phyloP scores from a whole-genome alignment of 129 eudicot species.

The Chrysanthemum lavandulifolium region DNA sequence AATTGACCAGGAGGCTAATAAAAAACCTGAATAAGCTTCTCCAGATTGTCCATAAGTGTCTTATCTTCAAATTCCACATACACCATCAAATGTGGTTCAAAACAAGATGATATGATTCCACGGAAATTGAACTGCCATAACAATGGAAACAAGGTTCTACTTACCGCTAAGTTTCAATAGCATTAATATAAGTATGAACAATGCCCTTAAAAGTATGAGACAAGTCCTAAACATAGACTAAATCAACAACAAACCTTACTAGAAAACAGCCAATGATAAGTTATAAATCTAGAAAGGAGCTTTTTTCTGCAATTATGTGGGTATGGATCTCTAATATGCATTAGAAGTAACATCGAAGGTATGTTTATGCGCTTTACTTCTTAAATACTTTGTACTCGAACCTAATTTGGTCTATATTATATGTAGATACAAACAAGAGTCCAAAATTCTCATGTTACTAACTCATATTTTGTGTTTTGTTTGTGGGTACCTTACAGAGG shows the following conservation, averaged over 20 bases:
- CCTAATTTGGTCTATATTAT: no score
- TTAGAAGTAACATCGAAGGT: no score
- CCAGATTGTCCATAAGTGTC: constrained; percentile 94
- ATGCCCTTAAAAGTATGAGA: background rate
- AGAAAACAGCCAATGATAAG: background rate
- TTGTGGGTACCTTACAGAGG: no score
- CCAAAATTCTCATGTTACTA: no score
- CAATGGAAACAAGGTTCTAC: background rate
- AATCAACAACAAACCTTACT: background rate
- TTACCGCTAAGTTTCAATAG: constrained; percentile 8
- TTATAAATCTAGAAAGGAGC: constrained; percentile 13
- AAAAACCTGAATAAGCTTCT: constrained; percentile 96
- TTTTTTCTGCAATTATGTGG: background rate
- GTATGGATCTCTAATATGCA: no score
- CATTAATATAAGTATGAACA: background rate
- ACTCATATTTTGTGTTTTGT: no score
- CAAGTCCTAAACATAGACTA: constrained; percentile 7
- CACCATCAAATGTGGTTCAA: constrained; percentile 89
- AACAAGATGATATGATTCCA: constrained; percentile 96
- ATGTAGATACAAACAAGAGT: no score
- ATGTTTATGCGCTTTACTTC: no score
- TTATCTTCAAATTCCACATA: constrained; percentile 96
- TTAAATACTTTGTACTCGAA: no score
- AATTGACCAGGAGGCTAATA: constrained; percentile 26
- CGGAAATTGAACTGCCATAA: constrained; percentile 83